Evolutionary conservation across 345 rosid species (phyloP).

Genomic region (Camelina sativa): DNA sequence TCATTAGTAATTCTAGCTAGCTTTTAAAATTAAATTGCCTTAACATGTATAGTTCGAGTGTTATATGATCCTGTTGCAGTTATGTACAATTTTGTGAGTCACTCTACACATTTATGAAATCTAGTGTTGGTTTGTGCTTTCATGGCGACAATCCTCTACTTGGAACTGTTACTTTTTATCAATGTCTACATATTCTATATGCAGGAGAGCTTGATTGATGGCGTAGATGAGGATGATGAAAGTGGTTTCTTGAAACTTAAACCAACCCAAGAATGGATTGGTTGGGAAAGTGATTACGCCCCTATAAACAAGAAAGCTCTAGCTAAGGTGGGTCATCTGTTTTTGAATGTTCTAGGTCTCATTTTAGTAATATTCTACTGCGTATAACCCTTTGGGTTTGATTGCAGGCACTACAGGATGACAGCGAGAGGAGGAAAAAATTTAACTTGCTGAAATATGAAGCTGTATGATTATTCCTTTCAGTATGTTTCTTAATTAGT

Average conservation of each 20-base stretch:
- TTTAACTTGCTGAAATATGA: slow-evolving; percentile 85
- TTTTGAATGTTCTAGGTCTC: background rate
- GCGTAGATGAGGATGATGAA: slow-evolving; percentile 52
- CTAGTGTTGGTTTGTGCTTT: background rate
- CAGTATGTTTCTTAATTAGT: slow-evolving; percentile 46
- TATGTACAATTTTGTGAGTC: background rate
- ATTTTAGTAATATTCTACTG: background rate
- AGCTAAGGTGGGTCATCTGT: slow-evolving; percentile 60
- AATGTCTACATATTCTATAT: slow-evolving; percentile 12
- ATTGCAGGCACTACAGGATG: slow-evolving; percentile 70
- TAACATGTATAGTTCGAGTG: no score
- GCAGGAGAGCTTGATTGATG: slow-evolving; percentile 49
- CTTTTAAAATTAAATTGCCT: no score
- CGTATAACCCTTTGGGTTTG: slow-evolving; percentile 34
- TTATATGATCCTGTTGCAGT: slow-evolving; percentile 5
- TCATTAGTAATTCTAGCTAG: no score
- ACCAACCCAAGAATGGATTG: slow-evolving; percentile 73
- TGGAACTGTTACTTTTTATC: background rate
- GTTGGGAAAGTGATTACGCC: slow-evolving; percentile 60
- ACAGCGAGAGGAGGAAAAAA: slow-evolving; percentile 81
- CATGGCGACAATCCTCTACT: background rate
- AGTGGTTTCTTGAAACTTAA: slow-evolving; percentile 81
- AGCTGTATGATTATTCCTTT: slow-evolving; percentile 72
- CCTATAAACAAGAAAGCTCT: slow-evolving; percentile 74
- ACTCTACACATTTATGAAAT: background rate